Evolutionary conservation across 1,139 yeast species (phyloP).

Genomic region (Geotrichum australiense): DNA sequence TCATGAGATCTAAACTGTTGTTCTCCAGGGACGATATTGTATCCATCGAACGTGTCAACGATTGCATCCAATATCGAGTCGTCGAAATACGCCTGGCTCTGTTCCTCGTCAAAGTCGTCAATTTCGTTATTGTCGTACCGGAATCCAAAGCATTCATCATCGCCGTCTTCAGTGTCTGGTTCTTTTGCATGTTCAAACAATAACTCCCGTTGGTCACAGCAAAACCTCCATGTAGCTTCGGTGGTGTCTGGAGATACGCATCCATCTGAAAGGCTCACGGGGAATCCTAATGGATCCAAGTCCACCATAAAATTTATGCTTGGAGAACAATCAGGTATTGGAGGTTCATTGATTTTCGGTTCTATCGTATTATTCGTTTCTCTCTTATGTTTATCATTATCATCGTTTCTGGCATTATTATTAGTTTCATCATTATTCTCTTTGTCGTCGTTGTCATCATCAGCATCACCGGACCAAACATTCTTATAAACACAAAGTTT

Average conservation of each 20-base stretch:
- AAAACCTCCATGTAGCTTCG: neutral
- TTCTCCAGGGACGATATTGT: conserved; percentile 2
- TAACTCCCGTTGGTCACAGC: too few species aligned
- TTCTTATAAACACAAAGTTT: conserved; percentile 3
- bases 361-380: too few species aligned
- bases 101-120: neutral
- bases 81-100: neutral
- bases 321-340: too few species aligned
- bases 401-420: too few species aligned
- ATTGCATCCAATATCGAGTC: conserved; percentile 4
- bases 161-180: too few species aligned
- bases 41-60: conserved; percentile 8
- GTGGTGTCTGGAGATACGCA: neutral
- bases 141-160: conserved; percentile 1
- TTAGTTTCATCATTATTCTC: too few species aligned
- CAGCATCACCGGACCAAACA: too few species aligned
- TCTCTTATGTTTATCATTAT: too few species aligned
- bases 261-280: conserved; percentile 1
- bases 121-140: neutral
- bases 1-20: neutral
- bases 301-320: too few species aligned
- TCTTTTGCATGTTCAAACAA: too few species aligned
- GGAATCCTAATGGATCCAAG: conserved; percentile 11
- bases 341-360: neutral
- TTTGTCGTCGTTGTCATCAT: neutral